A percentile compares a stretch with the other conserved stretches of the same genome.
phyloP scores from a whole-genome alignment of 139 green algal genomes.

The Tetraselmis striata region DNA sequence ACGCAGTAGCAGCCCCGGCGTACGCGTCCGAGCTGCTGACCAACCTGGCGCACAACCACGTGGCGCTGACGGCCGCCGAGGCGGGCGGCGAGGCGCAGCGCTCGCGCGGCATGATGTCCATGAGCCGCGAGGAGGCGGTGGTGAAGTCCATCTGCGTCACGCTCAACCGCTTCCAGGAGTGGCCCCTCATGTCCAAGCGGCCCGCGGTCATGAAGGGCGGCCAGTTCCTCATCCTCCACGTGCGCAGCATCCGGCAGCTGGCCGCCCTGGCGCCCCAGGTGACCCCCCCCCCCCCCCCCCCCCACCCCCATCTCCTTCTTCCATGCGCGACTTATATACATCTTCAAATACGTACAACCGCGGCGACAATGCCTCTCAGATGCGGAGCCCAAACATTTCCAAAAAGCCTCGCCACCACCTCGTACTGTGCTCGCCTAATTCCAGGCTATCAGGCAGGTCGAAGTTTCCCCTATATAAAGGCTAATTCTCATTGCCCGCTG shows the following conservation, averaged over 20 bases:
- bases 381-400: too few species aligned
- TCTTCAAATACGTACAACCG: too few species aligned
- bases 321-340: too few species aligned
- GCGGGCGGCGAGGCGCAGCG: not conserved
- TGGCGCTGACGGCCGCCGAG: not conserved
- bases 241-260: not conserved
- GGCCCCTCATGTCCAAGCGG: not conserved
- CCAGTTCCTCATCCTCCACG: not conserved
- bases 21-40: not conserved
- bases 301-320: too few species aligned
- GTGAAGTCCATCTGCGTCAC: slow-evolving; percentile 13
- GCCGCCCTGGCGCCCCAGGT: not conserved
- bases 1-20: not conserved
- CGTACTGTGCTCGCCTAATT: too few species aligned
- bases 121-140: slow-evolving; percentile 23
- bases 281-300: not conserved
- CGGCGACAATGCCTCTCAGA: too few species aligned
- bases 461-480: too few species aligned
- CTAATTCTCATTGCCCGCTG: too few species aligned
- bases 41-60: not conserved
- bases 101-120: slow-evolving; percentile 11
- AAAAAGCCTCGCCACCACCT: too few species aligned
- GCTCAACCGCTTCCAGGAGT: not conserved
- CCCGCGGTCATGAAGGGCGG: not conserved
- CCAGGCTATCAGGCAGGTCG: too few species aligned